Base-by-base conservation (phyloP, 148 eudicot species). In the Euryodendron excelsum region DNA sequence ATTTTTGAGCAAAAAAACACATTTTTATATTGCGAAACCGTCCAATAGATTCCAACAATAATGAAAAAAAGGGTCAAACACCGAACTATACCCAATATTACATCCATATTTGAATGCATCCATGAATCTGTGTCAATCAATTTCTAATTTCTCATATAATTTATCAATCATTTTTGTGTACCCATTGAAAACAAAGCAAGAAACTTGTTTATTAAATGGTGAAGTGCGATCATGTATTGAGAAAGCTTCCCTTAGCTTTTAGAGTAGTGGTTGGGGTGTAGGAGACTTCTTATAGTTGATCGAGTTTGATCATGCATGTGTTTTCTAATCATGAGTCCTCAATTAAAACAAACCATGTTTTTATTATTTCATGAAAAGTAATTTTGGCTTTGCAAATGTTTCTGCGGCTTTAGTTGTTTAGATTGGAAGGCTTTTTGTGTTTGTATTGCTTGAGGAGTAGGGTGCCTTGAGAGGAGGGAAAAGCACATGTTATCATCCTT, bases 401-500 rank as follows among this genome's bases (percentile, higher is more conserved):
- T n/a, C n/a, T n/a, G 8, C 5, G 23, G 44, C 34, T 63, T 63
- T 63, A 33, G 21, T 33, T 63, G 39, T 63, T 15, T 65, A 33
- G 45, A 18, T 33, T 36, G 10, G n/a, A 3, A 18, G 9, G 47
- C 62, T 79, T 11, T 48, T 28, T 72, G 41, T 56, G 28, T 53
- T 21, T 73, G 67, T 5, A 63, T 79, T 64, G 56, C 13, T 47
- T 73, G 69, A 45, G 53, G 53, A 27, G 60, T 50, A n/a, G 58
- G 66, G 66, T 77, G 47, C 52, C 85, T 83, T 79, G 82, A 70
- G 59, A 52, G 39, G 69, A 77, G 80, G 80, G 86, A 72, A 80
- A 83, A 83, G 86, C 77, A 83, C 80, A 76, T 76, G 78, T 70
- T 68, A 75, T 65, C 74, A 72, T 37, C 74, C 36, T 15, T 77